Base-by-base conservation (phyloP, 305 asterid species). In the Fraxinus velutina region DNA sequence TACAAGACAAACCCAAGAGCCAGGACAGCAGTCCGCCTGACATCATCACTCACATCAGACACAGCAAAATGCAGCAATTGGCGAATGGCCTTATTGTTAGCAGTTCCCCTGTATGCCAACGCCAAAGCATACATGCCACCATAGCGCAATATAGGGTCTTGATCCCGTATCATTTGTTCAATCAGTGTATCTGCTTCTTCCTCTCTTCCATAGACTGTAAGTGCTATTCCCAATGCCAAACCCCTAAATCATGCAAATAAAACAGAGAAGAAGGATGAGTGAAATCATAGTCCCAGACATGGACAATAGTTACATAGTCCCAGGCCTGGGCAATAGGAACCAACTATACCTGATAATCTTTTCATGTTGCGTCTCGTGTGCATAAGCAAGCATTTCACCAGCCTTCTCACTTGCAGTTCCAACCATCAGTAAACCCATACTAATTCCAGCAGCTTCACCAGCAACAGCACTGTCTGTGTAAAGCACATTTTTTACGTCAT, bases 391-490 rank as follows among this genome's bases (percentile, higher is more conserved):
- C 98, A 96, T 94, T 89, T 96, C 99, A 32, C 83, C 88, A 68
- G 98, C 98, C 91, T 93, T 96, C 85, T 94, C 98, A 81, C 97
- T 94, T 47, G 97, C 98, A 81, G 98, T 96, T 83, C 99, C 98
- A 87, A 94, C 99, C 99, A 96, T 93, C 79, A 96, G 87, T 77
- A 96, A 86, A 66, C 99, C 99, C 99, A 96, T 92, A 84, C 98
- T 91, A 62, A 96, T 93, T 62, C 99, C 99, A 76, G 99, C 98
- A 83, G 98, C 99, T 89, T 96, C 99, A 81, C 99, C 97, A 60
- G 99, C 98, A 85, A 96, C 98, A 52, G 99, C 99, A 90, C 98
- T 93, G 91, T 96, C 99, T 17, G 97, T 90, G 86, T 94, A 96
- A 8, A 96, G 90, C 52, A 94, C 99, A 42, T 81, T 93, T 85